phyloP scores from a whole-genome alignment of 305 asterid genomes.

The Fraxinus xanthoxyloides region DNA sequence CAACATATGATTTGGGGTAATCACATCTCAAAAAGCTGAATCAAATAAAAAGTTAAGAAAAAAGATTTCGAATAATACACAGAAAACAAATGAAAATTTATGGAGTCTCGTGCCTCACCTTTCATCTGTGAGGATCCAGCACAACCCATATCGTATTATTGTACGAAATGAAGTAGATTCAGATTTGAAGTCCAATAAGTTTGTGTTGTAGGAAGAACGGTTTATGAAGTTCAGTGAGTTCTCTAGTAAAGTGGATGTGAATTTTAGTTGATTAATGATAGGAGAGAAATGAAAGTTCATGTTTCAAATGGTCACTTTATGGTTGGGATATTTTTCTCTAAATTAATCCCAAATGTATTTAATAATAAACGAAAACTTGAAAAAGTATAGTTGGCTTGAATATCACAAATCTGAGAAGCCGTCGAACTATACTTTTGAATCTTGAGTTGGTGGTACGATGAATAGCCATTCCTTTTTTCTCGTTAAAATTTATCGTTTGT shows the following conservation, averaged over 20 bases:
- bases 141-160: constrained; percentile 62
- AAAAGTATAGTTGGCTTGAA: not conserved
- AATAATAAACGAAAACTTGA: not conserved
- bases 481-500: not conserved
- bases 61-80: not conserved
- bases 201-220: not conserved
- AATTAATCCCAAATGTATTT: not conserved
- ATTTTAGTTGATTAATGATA: not conserved
- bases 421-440: not conserved
- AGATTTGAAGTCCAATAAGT: not conserved
- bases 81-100: not conserved
- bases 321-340: not conserved
- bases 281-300: not conserved
- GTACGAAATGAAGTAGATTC: constrained; percentile 1
- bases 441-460: not conserved
- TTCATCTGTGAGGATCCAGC: constrained; percentile 68
- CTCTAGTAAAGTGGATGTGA: constrained; percentile 8
- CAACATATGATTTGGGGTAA: not conserved
- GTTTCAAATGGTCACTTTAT: not conserved
- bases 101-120: constrained; percentile 43
- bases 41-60: not conserved
- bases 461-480: not conserved
- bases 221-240: not conserved
- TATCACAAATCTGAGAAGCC: not conserved
- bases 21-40: not conserved